Conservation (phyloP, 2,329 filamentous ascomycete genomes). For the Cytospora piceae region DNA sequence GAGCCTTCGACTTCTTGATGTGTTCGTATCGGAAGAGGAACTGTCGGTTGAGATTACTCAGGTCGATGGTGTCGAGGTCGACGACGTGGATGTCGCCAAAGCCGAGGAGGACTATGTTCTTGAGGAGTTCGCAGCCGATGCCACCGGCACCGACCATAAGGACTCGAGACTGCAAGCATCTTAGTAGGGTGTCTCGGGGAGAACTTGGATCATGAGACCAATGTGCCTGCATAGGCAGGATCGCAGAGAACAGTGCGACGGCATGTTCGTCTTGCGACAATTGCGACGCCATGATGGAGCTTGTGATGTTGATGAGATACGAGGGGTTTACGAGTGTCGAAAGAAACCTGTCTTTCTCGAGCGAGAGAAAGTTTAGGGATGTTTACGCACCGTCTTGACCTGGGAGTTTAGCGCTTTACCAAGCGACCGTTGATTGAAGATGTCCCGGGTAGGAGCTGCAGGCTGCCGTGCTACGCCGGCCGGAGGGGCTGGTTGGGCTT, state of each 20-base stretch:
- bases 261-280: conserved; percentile 13
- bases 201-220: conserved; percentile 5
- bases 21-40: conserved; percentile 97
- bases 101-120: conserved; percentile 90
- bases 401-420: conserved; percentile 64
- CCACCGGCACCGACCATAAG: conserved; percentile 95
- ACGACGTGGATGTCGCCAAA: conserved; percentile 94
- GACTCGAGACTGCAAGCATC: conserved; percentile 69
- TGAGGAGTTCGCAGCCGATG: conserved; percentile 96
- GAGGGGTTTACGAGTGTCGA: neutral
- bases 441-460: conserved; percentile 49
- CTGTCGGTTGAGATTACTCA: conserved; percentile 96
- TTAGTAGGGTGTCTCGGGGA: conserved; percentile 18
- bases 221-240: neutral
- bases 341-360: neutral
- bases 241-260: neutral
- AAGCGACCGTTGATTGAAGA: conserved; percentile 67
- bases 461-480: conserved; percentile 30
- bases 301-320: neutral
- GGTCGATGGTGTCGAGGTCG: conserved; percentile 96
- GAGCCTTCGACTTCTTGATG: conserved; percentile 94
- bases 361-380: conserved; percentile 21
- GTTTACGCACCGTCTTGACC: conserved; percentile 67
- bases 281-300: conserved; percentile 19
- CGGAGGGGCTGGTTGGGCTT: conserved; percentile 22